These are phyloP conservation scores for Teunomyces cretensis DNA, from an alignment of 805 yeast species.

Conservation along the genomic window DNA sequence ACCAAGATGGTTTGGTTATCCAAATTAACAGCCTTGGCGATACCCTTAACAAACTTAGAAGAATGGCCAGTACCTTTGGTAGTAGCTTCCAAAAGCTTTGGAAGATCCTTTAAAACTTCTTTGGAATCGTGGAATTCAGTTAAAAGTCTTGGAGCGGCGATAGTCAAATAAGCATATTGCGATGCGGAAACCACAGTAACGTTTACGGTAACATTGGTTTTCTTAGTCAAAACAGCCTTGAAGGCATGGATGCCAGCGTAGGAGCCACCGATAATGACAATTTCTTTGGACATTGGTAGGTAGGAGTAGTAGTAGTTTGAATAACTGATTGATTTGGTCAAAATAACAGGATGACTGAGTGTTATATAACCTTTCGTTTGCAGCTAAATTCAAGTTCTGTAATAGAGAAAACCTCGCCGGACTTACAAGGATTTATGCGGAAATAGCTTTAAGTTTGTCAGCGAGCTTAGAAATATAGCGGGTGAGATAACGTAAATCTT, in stretches of 20 bases:
- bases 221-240: conserved; percentile 14
- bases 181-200: conserved; percentile 28
- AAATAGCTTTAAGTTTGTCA: background rate
- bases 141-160: conserved; percentile 33
- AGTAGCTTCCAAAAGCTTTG: conserved; percentile 15
- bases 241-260: conserved; percentile 32
- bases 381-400: background rate
- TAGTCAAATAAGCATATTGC: conserved; percentile 21
- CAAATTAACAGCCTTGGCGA: conserved; percentile 25
- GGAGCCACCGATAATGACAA: conserved; percentile 39
- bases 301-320: background rate
- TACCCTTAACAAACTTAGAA: conserved; percentile 22
- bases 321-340: background rate
- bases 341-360: background rate
- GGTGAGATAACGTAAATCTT: too few relatives aligned
- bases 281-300: conserved; percentile 7
- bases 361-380: background rate
- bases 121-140: conserved; percentile 21
- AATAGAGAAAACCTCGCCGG: background rate
- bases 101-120: conserved; percentile 17
- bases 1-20: conserved; percentile 17
- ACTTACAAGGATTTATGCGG: background rate
- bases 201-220: conserved; percentile 4
- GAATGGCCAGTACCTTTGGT: conserved; percentile 13
- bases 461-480: too few relatives aligned